Evolutionary conservation across 768 basidiomycete genomes (phyloP).

Genomic region (Hydnum rufescens): DNA sequence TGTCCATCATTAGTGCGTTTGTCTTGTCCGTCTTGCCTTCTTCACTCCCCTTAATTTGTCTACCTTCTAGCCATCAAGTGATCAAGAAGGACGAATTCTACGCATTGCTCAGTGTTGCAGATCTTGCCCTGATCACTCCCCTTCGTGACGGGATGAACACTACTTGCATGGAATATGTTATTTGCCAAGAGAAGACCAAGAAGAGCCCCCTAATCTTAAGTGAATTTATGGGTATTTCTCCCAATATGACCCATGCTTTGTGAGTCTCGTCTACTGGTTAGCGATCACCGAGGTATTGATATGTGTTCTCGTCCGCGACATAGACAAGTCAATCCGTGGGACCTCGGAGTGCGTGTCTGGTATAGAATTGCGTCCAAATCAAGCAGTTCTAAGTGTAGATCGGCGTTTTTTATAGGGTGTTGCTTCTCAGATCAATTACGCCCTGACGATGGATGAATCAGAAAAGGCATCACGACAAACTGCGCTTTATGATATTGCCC

Average conservation of each 20-base stretch:
- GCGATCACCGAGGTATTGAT: background rate
- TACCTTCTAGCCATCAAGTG: slow-evolving; percentile 51
- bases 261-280: background rate
- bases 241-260: slow-evolving; percentile 74
- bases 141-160: slow-evolving; percentile 99
- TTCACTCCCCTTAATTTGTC: background rate
- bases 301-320: background rate
- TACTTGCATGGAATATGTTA: slow-evolving; percentile 92
- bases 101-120: slow-evolving; percentile 79
- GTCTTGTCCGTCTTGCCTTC: slow-evolving; percentile 5
- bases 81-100: slow-evolving; percentile 98
- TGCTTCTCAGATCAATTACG: slow-evolving; percentile 74
- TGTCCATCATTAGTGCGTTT: slow-evolving; percentile 89
- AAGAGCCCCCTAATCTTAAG: slow-evolving; percentile 76
- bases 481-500: slow-evolving; percentile 63
- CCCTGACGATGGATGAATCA: slow-evolving; percentile 55
- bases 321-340: slow-evolving; percentile 81
- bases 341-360: slow-evolving; percentile 45
- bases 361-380: no score
- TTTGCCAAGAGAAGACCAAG: slow-evolving; percentile 74
- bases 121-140: slow-evolving; percentile 87
- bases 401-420: slow-evolving; percentile 35
- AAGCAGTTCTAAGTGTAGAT: no score
- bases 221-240: slow-evolving; percentile 96
- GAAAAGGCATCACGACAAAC: slow-evolving; percentile 63